Conservation (phyloP, 208 protist genomes). For the Borovskyia barvae region DNA sequence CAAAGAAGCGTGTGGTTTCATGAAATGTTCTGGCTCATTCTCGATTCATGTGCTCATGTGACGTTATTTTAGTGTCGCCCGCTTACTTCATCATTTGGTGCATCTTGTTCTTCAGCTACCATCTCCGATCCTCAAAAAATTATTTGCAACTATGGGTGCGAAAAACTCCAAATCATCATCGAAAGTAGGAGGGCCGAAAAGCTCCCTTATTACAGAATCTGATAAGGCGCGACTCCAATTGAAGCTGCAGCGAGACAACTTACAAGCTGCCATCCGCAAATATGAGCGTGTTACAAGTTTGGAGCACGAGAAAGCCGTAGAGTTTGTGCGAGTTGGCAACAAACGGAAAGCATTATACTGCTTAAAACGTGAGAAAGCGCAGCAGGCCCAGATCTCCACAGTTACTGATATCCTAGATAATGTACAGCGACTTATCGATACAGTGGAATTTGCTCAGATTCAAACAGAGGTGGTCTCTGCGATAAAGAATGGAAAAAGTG, state of each 20-base stretch:
- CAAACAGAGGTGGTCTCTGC: conserved; percentile 68
- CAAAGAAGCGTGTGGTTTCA: too few species aligned
- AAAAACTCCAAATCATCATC: conserved; percentile 13
- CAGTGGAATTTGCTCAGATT: conserved; percentile 77
- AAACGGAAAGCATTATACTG: conserved; percentile 78
- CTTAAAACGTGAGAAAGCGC: conserved; percentile 66
- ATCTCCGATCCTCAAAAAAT: not conserved
- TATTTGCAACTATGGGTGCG: conserved; percentile 6
- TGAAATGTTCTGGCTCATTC: too few species aligned
- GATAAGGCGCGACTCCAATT: conserved; percentile 78
- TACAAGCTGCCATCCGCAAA: conserved; percentile 57
- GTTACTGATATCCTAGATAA: conserved; percentile 79
- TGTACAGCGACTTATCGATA: conserved; percentile 71
- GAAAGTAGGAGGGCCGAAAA: conserved; percentile 1
- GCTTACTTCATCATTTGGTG: too few species aligned
- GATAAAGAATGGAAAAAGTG: conserved; percentile 66
- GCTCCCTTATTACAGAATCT: conserved; percentile 51
- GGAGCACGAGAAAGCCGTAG: conserved; percentile 64
- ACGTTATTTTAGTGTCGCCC: too few species aligned
- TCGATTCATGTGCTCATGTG: too few species aligned
- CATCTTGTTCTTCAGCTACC: not conserved
- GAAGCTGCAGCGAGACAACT: conserved; percentile 80
- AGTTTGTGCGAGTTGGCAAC: conserved; percentile 66
- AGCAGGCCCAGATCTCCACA: conserved; percentile 50
- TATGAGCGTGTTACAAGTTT: conserved; percentile 54